Evolutionary conservation across 371 early-diverging fungal genomes (phyloP).

Genomic region (Pancytospora epiphaga): DNA sequence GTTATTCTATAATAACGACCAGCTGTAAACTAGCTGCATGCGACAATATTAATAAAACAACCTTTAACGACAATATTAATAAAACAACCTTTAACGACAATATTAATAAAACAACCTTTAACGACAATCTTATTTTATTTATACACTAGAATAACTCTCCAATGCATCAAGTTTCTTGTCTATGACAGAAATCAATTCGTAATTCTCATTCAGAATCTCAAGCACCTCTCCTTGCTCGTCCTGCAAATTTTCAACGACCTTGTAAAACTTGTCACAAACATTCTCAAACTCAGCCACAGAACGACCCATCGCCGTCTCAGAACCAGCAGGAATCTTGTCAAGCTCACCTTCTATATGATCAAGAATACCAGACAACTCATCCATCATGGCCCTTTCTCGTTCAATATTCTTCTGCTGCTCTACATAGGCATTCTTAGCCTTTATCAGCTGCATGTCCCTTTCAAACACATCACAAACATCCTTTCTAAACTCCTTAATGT

Average conservation of each 20-base stretch:
- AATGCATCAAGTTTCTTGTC: conserved; percentile 47
- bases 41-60: too few relatives aligned
- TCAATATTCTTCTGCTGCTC: conserved; percentile 27
- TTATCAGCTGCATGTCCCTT: conserved; percentile 48
- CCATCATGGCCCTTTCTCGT: conserved; percentile 33
- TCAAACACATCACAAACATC: conserved; percentile 47
- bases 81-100: too few relatives aligned
- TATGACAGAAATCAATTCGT: conserved; percentile 32
- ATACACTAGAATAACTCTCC: conserved; percentile 22
- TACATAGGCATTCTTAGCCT: conserved; percentile 43
- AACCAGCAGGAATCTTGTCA: not conserved
- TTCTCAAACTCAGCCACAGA: conserved; percentile 47
- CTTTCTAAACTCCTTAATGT: conserved; percentile 43
- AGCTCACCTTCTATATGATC: conserved; percentile 45
- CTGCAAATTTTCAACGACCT: conserved; percentile 31
- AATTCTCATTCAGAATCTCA: conserved; percentile 54
- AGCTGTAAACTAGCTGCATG: not conserved
- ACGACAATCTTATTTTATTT: too few relatives aligned
- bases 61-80: too few relatives aligned
- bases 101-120: too few relatives aligned
- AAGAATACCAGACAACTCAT: conserved; percentile 42
- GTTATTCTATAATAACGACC: not conserved
- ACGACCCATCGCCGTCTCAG: conserved; percentile 21
- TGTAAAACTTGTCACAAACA: conserved; percentile 46
- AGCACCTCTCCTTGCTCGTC: conserved; percentile 55